Percentiles rank a stretch among this genome's conserved stretches.
Conservation (phyloP, 805 yeast genomes). For the Yamadazyma phyllophila region DNA sequence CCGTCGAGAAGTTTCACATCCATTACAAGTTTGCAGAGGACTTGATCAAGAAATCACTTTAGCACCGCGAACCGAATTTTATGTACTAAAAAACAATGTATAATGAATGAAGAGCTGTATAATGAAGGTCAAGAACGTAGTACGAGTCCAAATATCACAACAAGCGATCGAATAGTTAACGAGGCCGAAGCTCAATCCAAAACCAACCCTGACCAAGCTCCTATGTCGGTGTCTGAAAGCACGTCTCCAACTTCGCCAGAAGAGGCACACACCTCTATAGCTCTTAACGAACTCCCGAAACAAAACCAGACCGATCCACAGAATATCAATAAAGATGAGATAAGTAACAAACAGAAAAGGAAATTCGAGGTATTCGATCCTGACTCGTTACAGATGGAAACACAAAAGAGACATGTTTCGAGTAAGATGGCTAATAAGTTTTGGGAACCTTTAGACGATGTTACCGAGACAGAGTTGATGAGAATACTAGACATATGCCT, state of each 20-base stretch:
- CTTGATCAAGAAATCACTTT: background rate
- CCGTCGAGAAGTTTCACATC: background rate
- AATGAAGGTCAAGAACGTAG: no score
- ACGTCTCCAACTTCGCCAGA: no score
- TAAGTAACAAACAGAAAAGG: conserved; percentile 1
- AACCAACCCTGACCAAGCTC: background rate
- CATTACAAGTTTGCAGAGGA: conserved; percentile 8
- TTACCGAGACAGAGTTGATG: conserved; percentile 17
- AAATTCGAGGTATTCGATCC: conserved; percentile 12
- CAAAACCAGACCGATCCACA: background rate
- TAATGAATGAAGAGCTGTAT: conserved; percentile 1
- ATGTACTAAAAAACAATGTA: conserved; percentile 2
- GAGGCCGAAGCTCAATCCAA: background rate
- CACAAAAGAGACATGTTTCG: conserved; percentile 17
- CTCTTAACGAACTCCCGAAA: no score
- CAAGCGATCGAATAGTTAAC: no score
- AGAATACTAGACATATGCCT: conserved; percentile 27
- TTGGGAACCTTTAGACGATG: conserved; percentile 28
- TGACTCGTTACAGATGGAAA: conserved; percentile 10
- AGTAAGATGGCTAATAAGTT: conserved; percentile 26
- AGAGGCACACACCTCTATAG: no score
- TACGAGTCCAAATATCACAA: no score
- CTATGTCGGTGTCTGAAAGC: no score
- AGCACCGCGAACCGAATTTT: background rate
- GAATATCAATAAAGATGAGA: background rate